A percentile compares a stretch with the other conserved stretches of the same genome.
Conservation (phyloP, 495 filamentous ascomycete genomes). For the Neurospora tetrasperma region DNA sequence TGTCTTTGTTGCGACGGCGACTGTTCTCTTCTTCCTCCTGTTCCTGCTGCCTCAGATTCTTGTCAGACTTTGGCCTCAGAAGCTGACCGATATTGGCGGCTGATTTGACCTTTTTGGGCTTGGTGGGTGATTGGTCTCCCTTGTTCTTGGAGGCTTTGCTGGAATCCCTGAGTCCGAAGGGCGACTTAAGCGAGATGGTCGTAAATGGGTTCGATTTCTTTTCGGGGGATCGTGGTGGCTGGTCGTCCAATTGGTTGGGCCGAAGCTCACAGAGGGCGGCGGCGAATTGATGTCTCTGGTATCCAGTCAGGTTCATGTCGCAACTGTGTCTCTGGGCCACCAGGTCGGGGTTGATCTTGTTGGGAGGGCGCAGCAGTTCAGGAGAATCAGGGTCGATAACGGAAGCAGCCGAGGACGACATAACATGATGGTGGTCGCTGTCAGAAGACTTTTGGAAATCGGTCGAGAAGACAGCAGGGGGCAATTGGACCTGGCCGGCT, state of each 20-base stretch:
- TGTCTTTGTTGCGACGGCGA: conserved; percentile 46
- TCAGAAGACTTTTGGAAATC: not conserved
- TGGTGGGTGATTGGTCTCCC: conserved; percentile 31
- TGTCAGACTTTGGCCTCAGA: conserved; percentile 48
- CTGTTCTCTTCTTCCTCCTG: conserved; percentile 27
- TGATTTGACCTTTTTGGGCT: conserved; percentile 77
- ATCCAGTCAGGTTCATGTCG: conserved; percentile 15
- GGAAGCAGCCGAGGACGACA: not conserved
- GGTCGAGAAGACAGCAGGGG: conserved; percentile 15
- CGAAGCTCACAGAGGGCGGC: conserved; percentile 40
- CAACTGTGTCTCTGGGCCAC: not conserved
- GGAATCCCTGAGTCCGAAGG: conserved; percentile 38
- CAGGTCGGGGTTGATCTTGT: conserved; percentile 9
- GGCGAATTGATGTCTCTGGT: conserved; percentile 22
- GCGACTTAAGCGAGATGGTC: conserved; percentile 53
- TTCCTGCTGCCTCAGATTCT: conserved; percentile 35
- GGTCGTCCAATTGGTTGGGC: conserved; percentile 35
- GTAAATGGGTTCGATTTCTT: conserved; percentile 52
- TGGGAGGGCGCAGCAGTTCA: not conserved
- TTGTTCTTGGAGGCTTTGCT: conserved; percentile 34
- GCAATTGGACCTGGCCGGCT: conserved; percentile 18
- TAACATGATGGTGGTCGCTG: not conserved
- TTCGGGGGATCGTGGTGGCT: conserved; percentile 30
- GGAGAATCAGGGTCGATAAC: not conserved
- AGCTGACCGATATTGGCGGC: conserved; percentile 64